phyloP scores from a whole-genome alignment of 2,329 filamentous ascomycete genomes.

The Fusarium sp. region DNA sequence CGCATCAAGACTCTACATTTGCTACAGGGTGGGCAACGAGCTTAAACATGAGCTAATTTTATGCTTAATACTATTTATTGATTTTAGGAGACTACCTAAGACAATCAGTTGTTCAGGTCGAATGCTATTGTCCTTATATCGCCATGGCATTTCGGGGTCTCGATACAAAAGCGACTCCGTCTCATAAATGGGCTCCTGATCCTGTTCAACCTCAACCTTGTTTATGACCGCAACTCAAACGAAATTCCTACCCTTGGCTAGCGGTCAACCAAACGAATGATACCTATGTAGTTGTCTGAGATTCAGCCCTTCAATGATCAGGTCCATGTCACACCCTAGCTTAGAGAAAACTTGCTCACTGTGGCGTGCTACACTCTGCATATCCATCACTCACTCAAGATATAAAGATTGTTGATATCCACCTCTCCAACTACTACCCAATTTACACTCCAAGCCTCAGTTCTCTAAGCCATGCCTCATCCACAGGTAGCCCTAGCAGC shows the following conservation, averaged over 20 bases:
- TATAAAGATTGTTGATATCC: neutral
- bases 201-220: neutral
- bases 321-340: neutral
- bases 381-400: neutral
- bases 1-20: no score
- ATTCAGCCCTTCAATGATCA: neutral
- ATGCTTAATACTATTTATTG: slow-evolving; percentile 3
- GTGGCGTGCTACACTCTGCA: neutral
- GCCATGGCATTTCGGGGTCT: neutral
- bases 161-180: neutral
- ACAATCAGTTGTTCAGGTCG: neutral
- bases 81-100: neutral
- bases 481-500: no score
- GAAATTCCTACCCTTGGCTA: neutral
- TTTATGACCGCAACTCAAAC: neutral
- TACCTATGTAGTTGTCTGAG: neutral
- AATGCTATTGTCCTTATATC: no score
- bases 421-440: no score
- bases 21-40: neutral
- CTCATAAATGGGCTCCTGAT: neutral
- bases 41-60: slow-evolving; percentile 15
- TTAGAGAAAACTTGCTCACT: slow-evolving; percentile 9
- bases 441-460: no score
- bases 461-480: no score
- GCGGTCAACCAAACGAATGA: neutral